Conservation (phyloP, 306 rosid species). For the Glycine soja region DNA sequence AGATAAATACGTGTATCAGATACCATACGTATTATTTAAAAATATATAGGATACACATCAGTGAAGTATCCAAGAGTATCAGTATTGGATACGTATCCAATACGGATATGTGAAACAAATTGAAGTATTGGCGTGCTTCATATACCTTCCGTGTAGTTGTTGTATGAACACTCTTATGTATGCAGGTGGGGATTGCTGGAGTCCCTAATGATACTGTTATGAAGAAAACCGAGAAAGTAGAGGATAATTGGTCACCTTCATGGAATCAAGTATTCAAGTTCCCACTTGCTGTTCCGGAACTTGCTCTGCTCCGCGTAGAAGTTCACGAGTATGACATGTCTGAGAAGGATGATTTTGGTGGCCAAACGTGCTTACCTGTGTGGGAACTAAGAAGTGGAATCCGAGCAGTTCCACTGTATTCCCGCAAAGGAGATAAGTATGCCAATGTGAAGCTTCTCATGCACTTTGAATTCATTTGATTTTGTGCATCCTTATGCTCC, state of each 20-base stretch:
- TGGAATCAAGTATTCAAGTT: slow-evolving; percentile 86
- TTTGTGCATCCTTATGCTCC: slow-evolving; percentile 39
- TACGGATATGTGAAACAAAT: too few species aligned
- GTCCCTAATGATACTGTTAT: slow-evolving; percentile 72
- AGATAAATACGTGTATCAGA: too few species aligned
- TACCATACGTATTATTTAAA: too few species aligned
- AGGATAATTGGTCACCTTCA: slow-evolving; percentile 85
- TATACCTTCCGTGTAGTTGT: too few species aligned
- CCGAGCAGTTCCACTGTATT: slow-evolving; percentile 70
- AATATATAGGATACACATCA: too few species aligned
- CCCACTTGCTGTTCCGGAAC: slow-evolving; percentile 77
- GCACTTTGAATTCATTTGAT: slow-evolving; percentile 71
- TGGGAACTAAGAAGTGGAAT: slow-evolving; percentile 78
- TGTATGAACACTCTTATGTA: not conserved
- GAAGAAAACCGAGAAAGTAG: slow-evolving; percentile 76
- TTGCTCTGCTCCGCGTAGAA: slow-evolving; percentile 88
- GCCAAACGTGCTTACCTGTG: slow-evolving; percentile 90
- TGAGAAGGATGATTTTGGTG: slow-evolving; percentile 96
- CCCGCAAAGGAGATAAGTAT: slow-evolving; percentile 71
- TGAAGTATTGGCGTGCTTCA: too few species aligned
- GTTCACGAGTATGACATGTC: slow-evolving; percentile 98
- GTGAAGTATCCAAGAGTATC: too few species aligned
- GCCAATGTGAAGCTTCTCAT: slow-evolving; percentile 80
- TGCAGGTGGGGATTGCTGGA: slow-evolving; percentile 60
- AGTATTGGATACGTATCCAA: too few species aligned